Evolutionary conservation across 768 basidiomycete genomes (phyloP).

Genomic region (Lactarius indigo): DNA sequence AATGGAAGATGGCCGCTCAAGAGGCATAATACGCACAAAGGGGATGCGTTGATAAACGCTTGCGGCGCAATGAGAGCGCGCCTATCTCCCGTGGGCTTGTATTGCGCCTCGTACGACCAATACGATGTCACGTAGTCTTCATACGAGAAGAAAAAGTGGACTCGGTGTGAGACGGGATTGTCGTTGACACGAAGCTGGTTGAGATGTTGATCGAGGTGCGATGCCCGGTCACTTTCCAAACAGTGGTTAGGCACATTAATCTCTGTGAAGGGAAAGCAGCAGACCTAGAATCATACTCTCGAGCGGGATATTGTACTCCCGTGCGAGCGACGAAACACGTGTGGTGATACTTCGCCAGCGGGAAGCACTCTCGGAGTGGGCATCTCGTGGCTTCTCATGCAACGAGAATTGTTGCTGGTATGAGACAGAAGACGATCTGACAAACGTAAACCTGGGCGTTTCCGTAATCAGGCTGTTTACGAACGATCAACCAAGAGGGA

Average conservation of each 20-base stretch:
- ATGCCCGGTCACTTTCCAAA: constrained; percentile 13
- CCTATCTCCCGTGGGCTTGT: background rate
- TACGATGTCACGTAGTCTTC: constrained; percentile 10
- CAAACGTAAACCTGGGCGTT: constrained; percentile 8
- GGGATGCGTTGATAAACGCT: background rate
- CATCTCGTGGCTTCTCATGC: constrained; percentile 13
- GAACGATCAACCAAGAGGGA: background rate
- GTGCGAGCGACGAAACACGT: background rate
- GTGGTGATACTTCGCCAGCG: constrained; percentile 10
- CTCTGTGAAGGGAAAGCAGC: background rate
- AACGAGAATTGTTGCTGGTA: constrained; percentile 14
- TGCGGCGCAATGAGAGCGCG: background rate
- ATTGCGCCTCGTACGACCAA: constrained; percentile 8
- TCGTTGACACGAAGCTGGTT: background rate
- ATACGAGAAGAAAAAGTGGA: constrained; percentile 14
- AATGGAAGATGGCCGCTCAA: background rate
- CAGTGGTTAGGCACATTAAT: background rate
- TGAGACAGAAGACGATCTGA: background rate
- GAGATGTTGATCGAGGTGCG: constrained; percentile 9
- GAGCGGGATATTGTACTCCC: constrained; percentile 1
- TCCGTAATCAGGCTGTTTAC: background rate
- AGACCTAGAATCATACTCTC: constrained; percentile 10
- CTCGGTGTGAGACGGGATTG: background rate
- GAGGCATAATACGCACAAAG: background rate
- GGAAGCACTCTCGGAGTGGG: background rate